These are phyloP conservation scores for Solanum pennellii DNA, from an alignment of 257 asterid species.

Conservation along the genomic window DNA sequence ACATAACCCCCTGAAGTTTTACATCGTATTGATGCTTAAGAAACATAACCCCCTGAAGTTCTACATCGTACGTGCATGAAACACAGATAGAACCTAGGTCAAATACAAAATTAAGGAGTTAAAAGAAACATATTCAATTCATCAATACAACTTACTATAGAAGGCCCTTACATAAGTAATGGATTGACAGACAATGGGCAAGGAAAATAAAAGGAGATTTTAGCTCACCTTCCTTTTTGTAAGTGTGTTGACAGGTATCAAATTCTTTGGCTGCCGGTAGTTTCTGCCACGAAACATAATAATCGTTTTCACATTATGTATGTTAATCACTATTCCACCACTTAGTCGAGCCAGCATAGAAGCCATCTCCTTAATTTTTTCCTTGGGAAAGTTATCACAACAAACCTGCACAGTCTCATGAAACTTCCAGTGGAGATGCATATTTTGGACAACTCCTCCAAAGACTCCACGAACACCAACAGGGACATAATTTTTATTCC, in stretches of 20 bases:
- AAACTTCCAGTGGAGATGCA: slow-evolving; percentile 99
- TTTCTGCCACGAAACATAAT: slow-evolving; percentile 97
- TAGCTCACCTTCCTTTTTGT: slow-evolving; percentile 74
- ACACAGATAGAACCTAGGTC: background rate
- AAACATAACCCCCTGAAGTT: background rate
- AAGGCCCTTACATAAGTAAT: background rate
- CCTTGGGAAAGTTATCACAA: slow-evolving; percentile 90
- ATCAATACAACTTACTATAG: background rate
- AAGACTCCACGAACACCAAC: slow-evolving; percentile 99
- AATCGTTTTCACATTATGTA: slow-evolving; percentile 80
- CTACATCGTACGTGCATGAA: background rate
- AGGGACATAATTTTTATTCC: slow-evolving; percentile 82
- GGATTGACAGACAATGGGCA: background rate
- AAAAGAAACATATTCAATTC: background rate
- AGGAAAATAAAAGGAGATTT: background rate
- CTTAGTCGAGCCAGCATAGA: slow-evolving; percentile 88
- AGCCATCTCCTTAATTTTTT: slow-evolving; percentile 91
- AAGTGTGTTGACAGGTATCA: slow-evolving; percentile 91
- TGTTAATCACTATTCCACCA: slow-evolving; percentile 78
- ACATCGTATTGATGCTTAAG: background rate
- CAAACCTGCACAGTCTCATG: slow-evolving; percentile 97
- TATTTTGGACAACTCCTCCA: slow-evolving; percentile 97
- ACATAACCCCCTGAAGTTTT: background rate
- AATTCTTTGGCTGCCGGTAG: slow-evolving; percentile 91
- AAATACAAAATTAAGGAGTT: background rate